These are phyloP conservation scores for Cryphonectria carpinicola DNA, from an alignment of 2,329 filamentous ascomycete species.

Conservation along the genomic window DNA sequence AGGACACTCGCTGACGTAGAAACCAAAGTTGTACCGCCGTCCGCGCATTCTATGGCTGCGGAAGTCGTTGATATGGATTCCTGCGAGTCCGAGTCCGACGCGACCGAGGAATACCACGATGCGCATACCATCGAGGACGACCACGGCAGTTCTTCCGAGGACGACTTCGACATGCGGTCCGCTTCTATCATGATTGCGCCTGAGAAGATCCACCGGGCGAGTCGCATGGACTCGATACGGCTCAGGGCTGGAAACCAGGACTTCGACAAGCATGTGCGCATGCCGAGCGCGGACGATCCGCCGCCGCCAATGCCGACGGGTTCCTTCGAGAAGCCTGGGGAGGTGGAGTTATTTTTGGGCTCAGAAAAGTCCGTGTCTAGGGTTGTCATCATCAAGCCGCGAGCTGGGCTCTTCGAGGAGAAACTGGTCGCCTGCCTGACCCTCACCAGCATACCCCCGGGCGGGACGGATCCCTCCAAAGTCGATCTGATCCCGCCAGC, in stretches of 20 bases:
- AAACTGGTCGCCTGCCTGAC: constrained; percentile 53
- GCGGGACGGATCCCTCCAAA: constrained; percentile 37
- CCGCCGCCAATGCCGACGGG: constrained; percentile 16
- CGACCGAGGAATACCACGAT: background rate
- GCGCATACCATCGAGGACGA: background rate
- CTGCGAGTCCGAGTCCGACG: constrained; percentile 13
- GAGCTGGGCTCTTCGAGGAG: constrained; percentile 55
- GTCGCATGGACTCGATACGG: constrained; percentile 32
- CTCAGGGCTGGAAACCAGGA: constrained; percentile 18
- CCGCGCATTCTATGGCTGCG: constrained; percentile 25
- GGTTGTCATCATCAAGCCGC: constrained; percentile 50
- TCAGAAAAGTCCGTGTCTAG: constrained; percentile 46
- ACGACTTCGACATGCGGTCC: constrained; percentile 24
- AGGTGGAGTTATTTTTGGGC: constrained; percentile 46
- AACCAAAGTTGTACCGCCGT: constrained; percentile 24
- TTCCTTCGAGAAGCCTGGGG: constrained; percentile 31
- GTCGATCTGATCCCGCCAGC: constrained; percentile 42
- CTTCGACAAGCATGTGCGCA: constrained; percentile 31
- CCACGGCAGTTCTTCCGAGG: constrained; percentile 19
- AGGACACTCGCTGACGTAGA: constrained; percentile 29
- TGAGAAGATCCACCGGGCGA: constrained; percentile 33
- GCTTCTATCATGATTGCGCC: constrained; percentile 34
- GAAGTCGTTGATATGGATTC: constrained; percentile 22
- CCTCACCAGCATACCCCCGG: constrained; percentile 39
- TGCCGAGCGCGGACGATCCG: constrained; percentile 29